These are phyloP conservation scores for Obelidium mucronatum DNA, from an alignment of 192 early-diverging fungal genomes.

Conservation along the genomic window DNA sequence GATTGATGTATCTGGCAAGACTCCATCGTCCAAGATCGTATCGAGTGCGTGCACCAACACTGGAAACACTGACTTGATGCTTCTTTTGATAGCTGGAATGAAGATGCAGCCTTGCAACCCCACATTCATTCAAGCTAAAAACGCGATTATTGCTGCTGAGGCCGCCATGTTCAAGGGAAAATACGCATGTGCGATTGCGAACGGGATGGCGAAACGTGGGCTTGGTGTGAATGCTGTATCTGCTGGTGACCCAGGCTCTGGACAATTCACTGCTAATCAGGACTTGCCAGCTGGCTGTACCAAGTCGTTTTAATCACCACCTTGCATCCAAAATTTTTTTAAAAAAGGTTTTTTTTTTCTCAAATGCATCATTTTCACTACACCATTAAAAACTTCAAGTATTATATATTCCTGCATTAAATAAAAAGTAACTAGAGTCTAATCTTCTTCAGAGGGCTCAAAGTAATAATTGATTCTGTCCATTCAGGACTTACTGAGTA, in stretches of 20 bases:
- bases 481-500: too few relatives aligned
- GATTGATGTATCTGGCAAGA: slow-evolving; percentile 40
- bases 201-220: slow-evolving; percentile 57
- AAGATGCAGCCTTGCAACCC: slow-evolving; percentile 56
- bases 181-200: slow-evolving; percentile 48
- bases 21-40: slow-evolving; percentile 8
- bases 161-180: slow-evolving; percentile 28
- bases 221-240: slow-evolving; percentile 42
- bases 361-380: too few relatives aligned
- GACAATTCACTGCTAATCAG: slow-evolving; percentile 18
- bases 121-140: slow-evolving; percentile 46
- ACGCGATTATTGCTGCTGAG: slow-evolving; percentile 50
- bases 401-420: too few relatives aligned
- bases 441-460: too few relatives aligned
- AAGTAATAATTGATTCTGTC: too few relatives aligned
- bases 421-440: too few relatives aligned
- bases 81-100: slow-evolving; percentile 33
- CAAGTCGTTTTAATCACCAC: neutral
- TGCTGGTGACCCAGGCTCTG: neutral
- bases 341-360: too few relatives aligned
- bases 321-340: too few relatives aligned
- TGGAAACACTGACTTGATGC: slow-evolving; percentile 20
- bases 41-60: neutral
- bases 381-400: too few relatives aligned
- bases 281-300: slow-evolving; percentile 29